These are phyloP conservation scores for Hyaloscypha finlandica DNA, from an alignment of 495 filamentous ascomycete genomes.

Conservation along the genomic window DNA sequence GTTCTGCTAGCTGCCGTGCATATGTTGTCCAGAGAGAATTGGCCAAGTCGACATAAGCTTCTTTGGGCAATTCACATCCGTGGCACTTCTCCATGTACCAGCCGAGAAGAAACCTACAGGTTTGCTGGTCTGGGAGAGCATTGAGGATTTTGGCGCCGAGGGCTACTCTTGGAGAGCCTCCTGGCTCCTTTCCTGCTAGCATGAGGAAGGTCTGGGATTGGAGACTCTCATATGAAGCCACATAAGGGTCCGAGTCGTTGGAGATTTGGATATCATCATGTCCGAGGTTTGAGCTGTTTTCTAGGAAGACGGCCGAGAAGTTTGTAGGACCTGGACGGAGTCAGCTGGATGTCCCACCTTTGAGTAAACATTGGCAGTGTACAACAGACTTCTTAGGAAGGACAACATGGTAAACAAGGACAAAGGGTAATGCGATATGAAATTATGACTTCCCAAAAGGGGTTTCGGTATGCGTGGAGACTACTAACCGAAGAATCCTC, in stretches of 20 bases:
- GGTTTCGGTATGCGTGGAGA: not conserved
- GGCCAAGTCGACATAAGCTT: slow-evolving; percentile 8
- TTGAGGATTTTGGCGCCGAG: slow-evolving; percentile 27
- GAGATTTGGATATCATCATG: slow-evolving; percentile 20
- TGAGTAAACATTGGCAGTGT: not conserved
- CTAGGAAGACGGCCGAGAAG: slow-evolving; percentile 33
- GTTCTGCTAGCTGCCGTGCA: slow-evolving; percentile 19
- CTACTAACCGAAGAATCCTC: slow-evolving; percentile 27
- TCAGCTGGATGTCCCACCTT: slow-evolving; percentile 4
- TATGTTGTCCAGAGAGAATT: slow-evolving; percentile 28
- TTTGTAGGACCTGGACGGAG: slow-evolving; percentile 25
- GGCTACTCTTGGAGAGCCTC: slow-evolving; percentile 20
- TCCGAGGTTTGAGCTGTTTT: slow-evolving; percentile 28
- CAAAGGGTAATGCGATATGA: not conserved
- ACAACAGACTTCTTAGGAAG: not conserved
- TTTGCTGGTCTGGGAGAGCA: slow-evolving; percentile 25
- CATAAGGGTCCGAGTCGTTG: slow-evolving; percentile 22
- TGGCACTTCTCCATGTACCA: slow-evolving; percentile 26
- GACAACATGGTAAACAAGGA: not conserved
- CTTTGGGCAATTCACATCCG: slow-evolving; percentile 17
- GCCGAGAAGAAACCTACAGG: slow-evolving; percentile 29
- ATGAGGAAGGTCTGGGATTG: slow-evolving; percentile 31
- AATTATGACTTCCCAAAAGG: not conserved
- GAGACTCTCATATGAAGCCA: slow-evolving; percentile 20
- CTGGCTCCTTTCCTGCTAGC: slow-evolving; percentile 21